Conservation (phyloP, 352 stramenopile species). For the Pythium pyrilobum region DNA sequence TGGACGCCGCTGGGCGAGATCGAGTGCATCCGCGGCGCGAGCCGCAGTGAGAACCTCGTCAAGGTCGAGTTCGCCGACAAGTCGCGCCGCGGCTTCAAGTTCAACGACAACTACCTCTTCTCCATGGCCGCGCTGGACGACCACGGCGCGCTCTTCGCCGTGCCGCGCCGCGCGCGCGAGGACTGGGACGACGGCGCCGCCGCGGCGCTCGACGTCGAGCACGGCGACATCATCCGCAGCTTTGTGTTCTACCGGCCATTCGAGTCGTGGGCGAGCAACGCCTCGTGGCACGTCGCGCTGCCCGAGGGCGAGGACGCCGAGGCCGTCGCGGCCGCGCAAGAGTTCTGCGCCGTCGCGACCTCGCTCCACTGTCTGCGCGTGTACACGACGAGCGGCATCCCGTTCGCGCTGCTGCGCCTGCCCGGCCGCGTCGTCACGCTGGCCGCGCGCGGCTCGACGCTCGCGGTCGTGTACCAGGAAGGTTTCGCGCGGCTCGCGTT, state of each 20-base stretch:
- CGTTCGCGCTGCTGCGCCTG: constrained; percentile 57
- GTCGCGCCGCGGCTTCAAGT: constrained; percentile 77
- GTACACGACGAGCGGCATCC: constrained; percentile 62
- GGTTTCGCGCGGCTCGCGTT: constrained; percentile 39
- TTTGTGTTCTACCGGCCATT: constrained; percentile 82
- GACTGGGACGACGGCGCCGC: constrained; percentile 43
- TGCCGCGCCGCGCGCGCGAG: constrained; percentile 50
- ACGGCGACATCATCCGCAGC: constrained; percentile 53
- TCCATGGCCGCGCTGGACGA: constrained; percentile 69
- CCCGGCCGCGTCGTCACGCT: constrained; percentile 71
- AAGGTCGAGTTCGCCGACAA: constrained; percentile 83
- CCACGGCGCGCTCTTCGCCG: constrained; percentile 69
- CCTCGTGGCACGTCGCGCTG: constrained; percentile 68
- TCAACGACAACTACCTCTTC: constrained; percentile 82
- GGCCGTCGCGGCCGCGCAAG: constrained; percentile 45
- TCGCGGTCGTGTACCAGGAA: constrained; percentile 71
- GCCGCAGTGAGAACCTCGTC: constrained; percentile 64
- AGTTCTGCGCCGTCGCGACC: constrained; percentile 75
- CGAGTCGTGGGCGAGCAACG: constrained; percentile 78
- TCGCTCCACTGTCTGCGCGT: constrained; percentile 69
- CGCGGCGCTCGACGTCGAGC: constrained; percentile 20
- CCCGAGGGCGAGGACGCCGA: constrained; percentile 69
- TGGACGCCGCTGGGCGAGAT: constrained; percentile 81
- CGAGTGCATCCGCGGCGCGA: constrained; percentile 64
- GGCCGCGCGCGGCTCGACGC: constrained; percentile 38